Evolutionary conservation across 331 rosid genomes (phyloP).

Genomic region (Cydonia oblonga): DNA sequence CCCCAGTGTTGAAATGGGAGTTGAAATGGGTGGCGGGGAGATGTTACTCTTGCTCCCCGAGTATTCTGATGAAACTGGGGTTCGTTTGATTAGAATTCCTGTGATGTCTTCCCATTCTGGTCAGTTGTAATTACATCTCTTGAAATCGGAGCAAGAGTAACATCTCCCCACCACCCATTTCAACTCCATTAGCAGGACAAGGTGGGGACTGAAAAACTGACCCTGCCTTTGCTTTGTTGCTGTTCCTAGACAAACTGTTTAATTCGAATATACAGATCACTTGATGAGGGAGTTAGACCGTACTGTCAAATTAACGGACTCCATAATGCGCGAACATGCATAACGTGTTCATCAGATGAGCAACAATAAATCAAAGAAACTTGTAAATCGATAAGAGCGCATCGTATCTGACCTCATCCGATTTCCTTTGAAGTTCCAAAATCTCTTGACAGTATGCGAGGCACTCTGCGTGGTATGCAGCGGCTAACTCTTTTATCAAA

Average conservation of each 20-base stretch:
- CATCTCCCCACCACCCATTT: not conserved
- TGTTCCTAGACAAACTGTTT: not conserved
- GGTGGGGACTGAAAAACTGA: not conserved
- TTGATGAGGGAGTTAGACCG: not conserved
- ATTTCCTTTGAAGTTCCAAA: constrained; percentile 72
- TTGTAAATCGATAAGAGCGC: not conserved
- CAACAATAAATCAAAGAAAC: not conserved
- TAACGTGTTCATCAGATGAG: not conserved
- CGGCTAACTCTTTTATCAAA: constrained; percentile 75
- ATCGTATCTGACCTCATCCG: constrained; percentile 56
- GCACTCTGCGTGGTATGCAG: constrained; percentile 73
- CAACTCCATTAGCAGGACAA: not conserved
- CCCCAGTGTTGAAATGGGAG: no score
- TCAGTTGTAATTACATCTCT: not conserved
- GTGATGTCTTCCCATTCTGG: not conserved
- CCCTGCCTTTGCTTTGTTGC: not conserved
- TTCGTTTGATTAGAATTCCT: not conserved
- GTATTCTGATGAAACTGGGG: not conserved
- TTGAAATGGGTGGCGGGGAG: no score
- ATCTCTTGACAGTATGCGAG: constrained; percentile 82
- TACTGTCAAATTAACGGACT: not conserved
- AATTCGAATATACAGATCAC: not conserved
- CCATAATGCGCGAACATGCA: not conserved
- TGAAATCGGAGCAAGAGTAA: not conserved
- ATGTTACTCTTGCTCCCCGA: no score